phyloP scores from a whole-genome alignment of 176 grass and related monocot genomes.

The Cenchrus americanus region DNA sequence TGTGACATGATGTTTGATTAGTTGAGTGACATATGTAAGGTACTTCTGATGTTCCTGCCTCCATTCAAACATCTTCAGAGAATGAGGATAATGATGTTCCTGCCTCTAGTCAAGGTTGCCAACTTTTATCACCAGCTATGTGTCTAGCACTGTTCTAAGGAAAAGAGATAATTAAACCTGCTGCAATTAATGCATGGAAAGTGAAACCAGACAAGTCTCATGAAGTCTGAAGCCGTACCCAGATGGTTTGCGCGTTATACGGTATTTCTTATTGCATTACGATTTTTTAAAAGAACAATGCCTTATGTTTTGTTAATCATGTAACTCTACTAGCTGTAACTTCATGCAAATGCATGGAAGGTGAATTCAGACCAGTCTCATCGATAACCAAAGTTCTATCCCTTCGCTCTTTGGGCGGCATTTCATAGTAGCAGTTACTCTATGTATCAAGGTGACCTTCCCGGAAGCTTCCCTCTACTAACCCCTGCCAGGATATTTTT shows the following conservation, averaged over 20 bases:
- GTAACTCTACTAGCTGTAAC: not conserved
- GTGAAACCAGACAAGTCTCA: constrained; percentile 47
- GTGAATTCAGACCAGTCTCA: constrained; percentile 35
- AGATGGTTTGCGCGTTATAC: not conserved
- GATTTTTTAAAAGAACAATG: not conserved
- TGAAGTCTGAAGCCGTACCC: constrained; percentile 34
- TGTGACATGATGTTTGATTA: constrained; percentile 31
- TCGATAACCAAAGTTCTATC: constrained; percentile 8
- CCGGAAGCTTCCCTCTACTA: constrained; percentile 51
- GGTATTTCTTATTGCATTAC: constrained; percentile 29
- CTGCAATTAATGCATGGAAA: constrained; percentile 32
- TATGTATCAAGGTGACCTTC: constrained; percentile 57
- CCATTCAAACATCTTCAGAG: constrained; percentile 1
- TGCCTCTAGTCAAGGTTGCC: constrained; percentile 12
- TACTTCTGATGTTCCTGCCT: not conserved
- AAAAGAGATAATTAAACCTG: constrained; percentile 3
- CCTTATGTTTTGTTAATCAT: not conserved
- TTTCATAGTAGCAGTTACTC: constrained; percentile 32
- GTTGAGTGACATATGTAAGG: not conserved
- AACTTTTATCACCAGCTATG: constrained; percentile 34
- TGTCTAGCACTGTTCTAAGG: constrained; percentile 4
- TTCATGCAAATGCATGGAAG: constrained; percentile 36
- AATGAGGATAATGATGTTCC: constrained; percentile 23
- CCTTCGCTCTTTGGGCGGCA: not conserved
- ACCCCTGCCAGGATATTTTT: constrained; percentile 41